Conservation (phyloP, 441 rosid genomes). For the Adansonia madagascariensis region DNA sequence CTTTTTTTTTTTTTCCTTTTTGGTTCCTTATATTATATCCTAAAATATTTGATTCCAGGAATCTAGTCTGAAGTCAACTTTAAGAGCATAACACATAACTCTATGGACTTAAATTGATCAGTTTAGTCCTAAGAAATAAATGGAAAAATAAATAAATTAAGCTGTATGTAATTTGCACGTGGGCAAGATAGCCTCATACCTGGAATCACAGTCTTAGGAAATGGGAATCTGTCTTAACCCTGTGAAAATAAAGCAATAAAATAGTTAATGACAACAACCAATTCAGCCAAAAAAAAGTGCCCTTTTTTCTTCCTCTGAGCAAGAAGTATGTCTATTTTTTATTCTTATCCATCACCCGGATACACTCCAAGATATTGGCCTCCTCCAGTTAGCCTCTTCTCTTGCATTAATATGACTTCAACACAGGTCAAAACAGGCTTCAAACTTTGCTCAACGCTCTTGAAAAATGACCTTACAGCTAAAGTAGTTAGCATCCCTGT, state of each 20-base stretch:
- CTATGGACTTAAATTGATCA: neutral
- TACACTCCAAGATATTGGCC: neutral
- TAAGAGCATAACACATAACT: neutral
- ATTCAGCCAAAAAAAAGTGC: neutral
- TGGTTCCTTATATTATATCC: neutral
- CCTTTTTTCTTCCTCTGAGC: neutral
- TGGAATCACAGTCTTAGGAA: neutral
- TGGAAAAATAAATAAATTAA: neutral
- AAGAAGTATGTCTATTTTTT: neutral
- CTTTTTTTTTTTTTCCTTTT: too few species aligned
- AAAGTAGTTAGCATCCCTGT: neutral
- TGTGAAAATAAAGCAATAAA: neutral
- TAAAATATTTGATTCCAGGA: neutral
- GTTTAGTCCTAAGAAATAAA: neutral
- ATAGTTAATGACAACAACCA: neutral
- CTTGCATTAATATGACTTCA: neutral
- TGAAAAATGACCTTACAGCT: neutral
- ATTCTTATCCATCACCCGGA: neutral
- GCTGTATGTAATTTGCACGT: neutral
- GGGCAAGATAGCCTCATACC: neutral
- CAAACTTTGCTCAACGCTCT: neutral
- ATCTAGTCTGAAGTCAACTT: neutral
- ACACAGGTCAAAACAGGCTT: neutral
- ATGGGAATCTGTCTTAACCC: neutral
- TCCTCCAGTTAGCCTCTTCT: neutral